Conservation (phyloP, 345 rosid genomes). For the Acer negundo region DNA sequence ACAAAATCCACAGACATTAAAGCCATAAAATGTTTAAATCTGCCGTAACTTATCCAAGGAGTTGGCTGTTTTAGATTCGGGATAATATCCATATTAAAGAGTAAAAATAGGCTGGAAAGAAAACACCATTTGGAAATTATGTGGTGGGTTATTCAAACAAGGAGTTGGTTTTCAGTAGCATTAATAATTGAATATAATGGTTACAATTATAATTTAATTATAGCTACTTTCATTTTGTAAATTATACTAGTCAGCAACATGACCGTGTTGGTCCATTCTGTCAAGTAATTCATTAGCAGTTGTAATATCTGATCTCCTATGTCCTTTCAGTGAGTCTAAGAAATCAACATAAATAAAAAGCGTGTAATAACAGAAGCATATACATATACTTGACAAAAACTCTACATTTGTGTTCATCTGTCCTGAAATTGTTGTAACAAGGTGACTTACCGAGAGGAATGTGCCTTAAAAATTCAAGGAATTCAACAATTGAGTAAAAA, state of each 20-base stretch:
- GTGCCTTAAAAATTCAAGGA: too few relatives aligned
- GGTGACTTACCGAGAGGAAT: too few relatives aligned
- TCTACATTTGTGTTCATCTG: too few relatives aligned
- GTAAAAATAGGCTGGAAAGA: background rate
- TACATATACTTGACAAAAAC: too few relatives aligned
- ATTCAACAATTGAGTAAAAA: too few relatives aligned
- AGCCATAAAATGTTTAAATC: background rate
- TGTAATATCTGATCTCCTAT: background rate
- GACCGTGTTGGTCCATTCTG: background rate
- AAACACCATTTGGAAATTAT: background rate
- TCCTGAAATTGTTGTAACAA: too few relatives aligned
- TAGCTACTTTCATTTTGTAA: background rate
- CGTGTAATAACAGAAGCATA: too few relatives aligned
- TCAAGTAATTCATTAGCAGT: background rate
- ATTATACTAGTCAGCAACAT: background rate
- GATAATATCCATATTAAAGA: background rate
- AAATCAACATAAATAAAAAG: background rate
- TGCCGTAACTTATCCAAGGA: background rate
- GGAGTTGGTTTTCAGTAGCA: too few relatives aligned
- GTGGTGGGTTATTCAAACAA: background rate
- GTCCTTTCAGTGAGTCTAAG: background rate
- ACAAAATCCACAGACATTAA: background rate
- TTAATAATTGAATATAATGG: background rate
- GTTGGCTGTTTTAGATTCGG: background rate
- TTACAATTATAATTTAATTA: background rate